Percentiles rank a stretch among this genome's conserved stretches.
These are phyloP conservation scores for Pseudocercospora ulei DNA, from an alignment of 2,329 filamentous ascomycete genomes.

Conservation along the genomic window DNA sequence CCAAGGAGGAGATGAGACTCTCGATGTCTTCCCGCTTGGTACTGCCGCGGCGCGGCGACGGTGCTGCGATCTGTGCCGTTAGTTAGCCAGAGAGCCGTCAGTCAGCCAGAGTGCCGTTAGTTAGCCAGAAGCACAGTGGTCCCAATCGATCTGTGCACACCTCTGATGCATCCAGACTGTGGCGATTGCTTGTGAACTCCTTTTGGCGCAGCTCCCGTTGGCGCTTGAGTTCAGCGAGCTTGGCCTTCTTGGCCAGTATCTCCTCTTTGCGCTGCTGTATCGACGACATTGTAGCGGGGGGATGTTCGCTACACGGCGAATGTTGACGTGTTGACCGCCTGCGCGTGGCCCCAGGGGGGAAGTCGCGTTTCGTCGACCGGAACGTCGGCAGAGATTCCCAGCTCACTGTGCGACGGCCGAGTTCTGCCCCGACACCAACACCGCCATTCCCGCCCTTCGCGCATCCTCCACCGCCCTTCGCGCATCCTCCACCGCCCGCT, in stretches of 20 bases:
- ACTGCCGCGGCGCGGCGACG: constrained; percentile 53
- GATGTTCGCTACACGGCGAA: background rate
- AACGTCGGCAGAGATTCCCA: constrained; percentile 1
- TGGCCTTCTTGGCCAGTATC: constrained; percentile 91
- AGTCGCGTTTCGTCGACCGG: too few relatives aligned
- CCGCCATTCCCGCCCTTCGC: background rate
- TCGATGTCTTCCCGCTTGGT: constrained; percentile 66
- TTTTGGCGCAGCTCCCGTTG: constrained; percentile 75
- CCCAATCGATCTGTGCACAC: constrained; percentile 43
- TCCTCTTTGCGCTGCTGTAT: constrained; percentile 75
- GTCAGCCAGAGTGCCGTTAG: constrained; percentile 28
- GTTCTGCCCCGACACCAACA: background rate
- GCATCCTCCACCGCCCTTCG: constrained; percentile 3
- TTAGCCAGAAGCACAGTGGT: constrained; percentile 22
- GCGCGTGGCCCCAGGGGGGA: too few relatives aligned
- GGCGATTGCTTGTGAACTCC: constrained; percentile 60
- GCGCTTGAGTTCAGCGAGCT: constrained; percentile 89
- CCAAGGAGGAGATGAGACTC: constrained; percentile 69
- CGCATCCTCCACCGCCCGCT: constrained; percentile 5
- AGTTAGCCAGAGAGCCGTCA: constrained; percentile 29
- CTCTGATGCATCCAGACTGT: constrained; percentile 60
- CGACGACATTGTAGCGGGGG: constrained; percentile 27
- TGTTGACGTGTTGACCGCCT: background rate
- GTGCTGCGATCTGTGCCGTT: constrained; percentile 52
- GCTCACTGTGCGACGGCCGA: too few relatives aligned